Evolutionary conservation across 495 filamentous ascomycete genomes (phyloP).

Genomic region (Polyplosphaeria fusca): DNA sequence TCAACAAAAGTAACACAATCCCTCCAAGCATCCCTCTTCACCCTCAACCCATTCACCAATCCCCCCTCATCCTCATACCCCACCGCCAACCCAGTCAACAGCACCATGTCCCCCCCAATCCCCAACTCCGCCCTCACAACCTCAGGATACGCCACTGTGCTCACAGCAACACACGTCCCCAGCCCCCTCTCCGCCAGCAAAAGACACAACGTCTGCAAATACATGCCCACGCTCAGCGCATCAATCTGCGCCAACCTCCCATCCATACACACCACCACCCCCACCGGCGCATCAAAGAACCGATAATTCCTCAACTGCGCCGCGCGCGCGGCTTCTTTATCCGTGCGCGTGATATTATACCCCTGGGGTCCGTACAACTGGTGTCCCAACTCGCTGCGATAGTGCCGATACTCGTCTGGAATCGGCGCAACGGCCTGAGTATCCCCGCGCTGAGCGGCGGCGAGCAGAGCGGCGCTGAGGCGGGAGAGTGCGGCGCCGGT

Average conservation of each 20-base stretch:
- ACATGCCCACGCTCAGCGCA: slow-evolving; percentile 1
- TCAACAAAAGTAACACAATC: neutral
- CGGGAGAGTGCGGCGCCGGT: neutral
- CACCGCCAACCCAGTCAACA: neutral
- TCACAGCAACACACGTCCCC: neutral
- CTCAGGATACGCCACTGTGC: neutral
- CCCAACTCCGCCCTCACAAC: neutral
- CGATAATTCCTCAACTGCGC: neutral
- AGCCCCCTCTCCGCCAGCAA: slow-evolving; percentile 3
- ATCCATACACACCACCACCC: neutral
- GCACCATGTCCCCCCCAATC: neutral
- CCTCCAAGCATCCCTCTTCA: neutral
- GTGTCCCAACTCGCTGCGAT: neutral
- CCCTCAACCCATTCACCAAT: neutral
- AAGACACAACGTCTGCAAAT: slow-evolving; percentile 2
- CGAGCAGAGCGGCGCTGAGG: neutral
- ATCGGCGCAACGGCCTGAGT: neutral
- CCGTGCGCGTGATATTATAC: neutral
- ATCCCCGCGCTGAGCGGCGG: neutral
- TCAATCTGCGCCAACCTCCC: neutral
- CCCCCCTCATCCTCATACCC: neutral
- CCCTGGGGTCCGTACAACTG: neutral
- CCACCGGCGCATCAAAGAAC: neutral
- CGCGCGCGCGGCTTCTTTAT: neutral
- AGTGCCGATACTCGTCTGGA: neutral